These are phyloP conservation scores for Eimeria praecox DNA, from an alignment of 169 alveolate species.

Conservation along the genomic window DNA sequence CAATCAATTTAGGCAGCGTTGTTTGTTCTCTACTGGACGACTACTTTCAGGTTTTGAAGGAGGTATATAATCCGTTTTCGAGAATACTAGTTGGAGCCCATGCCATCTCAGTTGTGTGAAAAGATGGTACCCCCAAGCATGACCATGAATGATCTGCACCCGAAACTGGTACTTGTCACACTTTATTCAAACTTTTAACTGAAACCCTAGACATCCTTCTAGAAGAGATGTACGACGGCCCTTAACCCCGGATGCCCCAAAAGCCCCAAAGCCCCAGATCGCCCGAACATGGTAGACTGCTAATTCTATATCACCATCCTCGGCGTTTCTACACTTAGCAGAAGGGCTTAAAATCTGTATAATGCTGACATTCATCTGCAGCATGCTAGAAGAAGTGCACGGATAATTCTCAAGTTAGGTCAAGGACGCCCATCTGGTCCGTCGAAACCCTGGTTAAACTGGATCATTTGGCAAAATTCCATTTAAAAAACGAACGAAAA, in stretches of 20 bases:
- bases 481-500: neutral
- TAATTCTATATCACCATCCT: neutral
- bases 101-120: neutral
- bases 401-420: neutral
- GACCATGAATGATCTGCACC: neutral
- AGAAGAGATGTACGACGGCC: neutral
- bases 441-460: neutral
- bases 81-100: neutral
- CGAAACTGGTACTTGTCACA: neutral
- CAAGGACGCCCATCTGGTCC: neutral
- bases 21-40: neutral
- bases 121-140: neutral
- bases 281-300: neutral
- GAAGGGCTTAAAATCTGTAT: neutral
- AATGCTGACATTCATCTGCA: neutral
- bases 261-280: slow-evolving; percentile 19
- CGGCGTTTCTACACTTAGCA: neutral
- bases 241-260: neutral
- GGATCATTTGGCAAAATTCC: neutral
- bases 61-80: neutral
- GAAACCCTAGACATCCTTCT: neutral
- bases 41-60: neutral
- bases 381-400: neutral
- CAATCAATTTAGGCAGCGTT: neutral
- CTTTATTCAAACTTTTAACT: neutral